Evolutionary conservation across 495 filamentous ascomycete genomes (phyloP).

Genomic region (Emericellopsis terricola): DNA sequence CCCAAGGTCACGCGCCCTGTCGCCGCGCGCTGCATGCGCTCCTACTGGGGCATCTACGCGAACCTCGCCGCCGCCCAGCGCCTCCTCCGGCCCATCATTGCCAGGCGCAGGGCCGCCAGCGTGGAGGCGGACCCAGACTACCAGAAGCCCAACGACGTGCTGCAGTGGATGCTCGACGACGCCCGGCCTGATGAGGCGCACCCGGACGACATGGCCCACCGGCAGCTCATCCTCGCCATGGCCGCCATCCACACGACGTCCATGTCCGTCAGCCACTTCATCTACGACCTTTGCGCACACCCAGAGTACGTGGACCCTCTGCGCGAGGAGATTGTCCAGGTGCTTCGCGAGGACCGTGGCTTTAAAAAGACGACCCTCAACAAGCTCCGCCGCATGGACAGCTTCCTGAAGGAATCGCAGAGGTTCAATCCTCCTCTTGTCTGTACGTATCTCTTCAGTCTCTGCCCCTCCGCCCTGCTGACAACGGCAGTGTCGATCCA

Average conservation of each 20-base stretch:
- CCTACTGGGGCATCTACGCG: not conserved
- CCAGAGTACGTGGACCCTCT: not conserved
- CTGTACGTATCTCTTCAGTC: constrained; percentile 6
- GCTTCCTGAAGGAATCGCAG: not conserved
- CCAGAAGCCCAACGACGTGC: not conserved
- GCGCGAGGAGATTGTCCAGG: not conserved
- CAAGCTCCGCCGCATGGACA: constrained; percentile 5
- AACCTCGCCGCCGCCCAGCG: not conserved
- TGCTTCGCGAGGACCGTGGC: constrained; percentile 3
- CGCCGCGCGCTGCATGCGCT: not conserved
- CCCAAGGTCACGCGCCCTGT: not conserved
- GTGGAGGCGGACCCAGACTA: not conserved
- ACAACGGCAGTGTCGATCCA: constrained; percentile 6
- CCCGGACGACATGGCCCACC: constrained; percentile 4
- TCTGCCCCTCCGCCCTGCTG: not conserved
- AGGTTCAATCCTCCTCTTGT: not conserved
- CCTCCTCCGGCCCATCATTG: not conserved
- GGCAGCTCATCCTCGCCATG: constrained; percentile 15
- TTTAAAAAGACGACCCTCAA: constrained; percentile 7
- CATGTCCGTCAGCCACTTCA: constrained; percentile 10
- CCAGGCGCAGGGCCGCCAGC: not conserved
- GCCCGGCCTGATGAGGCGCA: not conserved
- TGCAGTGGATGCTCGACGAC: not conserved
- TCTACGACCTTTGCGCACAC: not conserved
- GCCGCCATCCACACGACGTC: constrained; percentile 18